Base-by-base conservation (phyloP, 352 stramenopile genomes). In the Globisporangium carolinianum region DNA sequence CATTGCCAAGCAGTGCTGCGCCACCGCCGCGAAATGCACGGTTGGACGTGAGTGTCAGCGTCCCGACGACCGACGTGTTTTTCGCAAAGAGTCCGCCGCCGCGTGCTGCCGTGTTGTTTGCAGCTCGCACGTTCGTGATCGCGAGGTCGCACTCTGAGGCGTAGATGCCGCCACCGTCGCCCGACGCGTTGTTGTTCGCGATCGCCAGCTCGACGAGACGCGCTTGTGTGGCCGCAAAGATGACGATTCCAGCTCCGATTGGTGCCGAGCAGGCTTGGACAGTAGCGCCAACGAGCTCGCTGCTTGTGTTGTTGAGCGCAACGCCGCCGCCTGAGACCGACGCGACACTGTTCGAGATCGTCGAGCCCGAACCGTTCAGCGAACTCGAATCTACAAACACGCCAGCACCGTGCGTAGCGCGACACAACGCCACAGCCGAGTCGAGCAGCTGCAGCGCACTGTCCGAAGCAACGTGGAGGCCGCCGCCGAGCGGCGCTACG, bases 331-430 rank as follows among this genome's bases (percentile, higher is more conserved):
- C 73, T 14, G 45, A 56, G 18, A 18, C 4, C 3, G 14, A n/a
- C 5, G 73, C 73, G 24, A 14, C 37, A 9, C 66, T 67, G 3
- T 58, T 51, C 45, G 46, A 66, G n/a, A 68, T 12, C 1, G 14
- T 10, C 4, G 37, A 11, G 18, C 56, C 41, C 17, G 38, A 6
- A 6, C 63, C 65, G 12, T 53, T 32, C 3, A 78, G 5, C 17
- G 52, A 53, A 15, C 73, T 82, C 1, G 58, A 51, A 37, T 73
- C 52, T 8, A 77, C 58, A 38, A 67, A 76, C n/a, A 76, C 57
- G 3, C 61, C 73, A 41, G 51, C 67, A 10, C 70, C 73, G 37
- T 51, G 69, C 32, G 38, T 14, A n/a, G 62, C 68, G 5, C 14
- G 55, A 32, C 63, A 69, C 1, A 35, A 49, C 35, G 0, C 24